A percentile compares a stretch with the other conserved stretches of the same genome.
phyloP scores from a whole-genome alignment of 2,329 filamentous ascomycete genomes.

The Fusarium sp. region DNA sequence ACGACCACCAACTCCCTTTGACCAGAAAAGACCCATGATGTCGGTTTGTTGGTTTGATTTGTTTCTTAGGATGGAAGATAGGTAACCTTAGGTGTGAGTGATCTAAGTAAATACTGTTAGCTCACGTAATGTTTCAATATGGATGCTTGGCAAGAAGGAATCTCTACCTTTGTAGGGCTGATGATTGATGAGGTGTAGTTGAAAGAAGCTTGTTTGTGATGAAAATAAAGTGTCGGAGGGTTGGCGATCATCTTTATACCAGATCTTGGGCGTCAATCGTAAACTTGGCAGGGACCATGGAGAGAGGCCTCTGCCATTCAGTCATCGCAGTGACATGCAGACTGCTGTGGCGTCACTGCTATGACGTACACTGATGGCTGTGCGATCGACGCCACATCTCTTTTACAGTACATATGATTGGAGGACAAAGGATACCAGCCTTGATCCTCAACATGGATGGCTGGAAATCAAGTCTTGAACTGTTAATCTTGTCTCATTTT shows the following conservation, averaged over 20 bases:
- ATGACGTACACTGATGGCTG: conserved; percentile 44
- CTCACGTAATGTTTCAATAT: neutral
- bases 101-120: conserved; percentile 16
- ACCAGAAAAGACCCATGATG: conserved; percentile 61
- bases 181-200: conserved; percentile 23
- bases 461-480: conserved; percentile 12
- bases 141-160: neutral
- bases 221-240: conserved; percentile 39
- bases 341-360: conserved; percentile 1
- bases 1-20: conserved; percentile 58
- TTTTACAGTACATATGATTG: neutral
- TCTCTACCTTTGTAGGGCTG: conserved; percentile 12
- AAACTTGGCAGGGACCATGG: conserved; percentile 42
- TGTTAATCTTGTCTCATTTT: conserved; percentile 13
- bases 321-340: conserved; percentile 24
- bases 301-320: conserved; percentile 24
- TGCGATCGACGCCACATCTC: conserved; percentile 24
- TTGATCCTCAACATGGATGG: neutral
- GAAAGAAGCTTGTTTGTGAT: conserved; percentile 39
- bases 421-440: neutral
- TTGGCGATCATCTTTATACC: conserved; percentile 39
- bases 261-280: conserved; percentile 21
- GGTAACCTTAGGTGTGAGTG: neutral
- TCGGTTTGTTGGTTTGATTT: neutral
- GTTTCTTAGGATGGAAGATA: neutral